Evolutionary conservation across 371 early-diverging fungal genomes (phyloP).

Genomic region (Dichotomocladium elegans): DNA sequence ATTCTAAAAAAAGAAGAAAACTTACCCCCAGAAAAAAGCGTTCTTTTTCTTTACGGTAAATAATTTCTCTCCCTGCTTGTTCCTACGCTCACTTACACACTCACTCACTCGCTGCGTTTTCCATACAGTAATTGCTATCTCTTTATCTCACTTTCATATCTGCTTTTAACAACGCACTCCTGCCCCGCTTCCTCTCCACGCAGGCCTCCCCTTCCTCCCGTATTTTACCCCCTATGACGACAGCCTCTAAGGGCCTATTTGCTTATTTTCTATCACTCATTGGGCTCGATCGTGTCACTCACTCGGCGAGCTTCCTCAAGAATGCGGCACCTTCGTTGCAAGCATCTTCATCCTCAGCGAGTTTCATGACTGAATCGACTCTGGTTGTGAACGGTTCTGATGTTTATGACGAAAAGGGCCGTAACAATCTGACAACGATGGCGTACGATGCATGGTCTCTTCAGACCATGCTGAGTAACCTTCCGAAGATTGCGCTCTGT

Average conservation of each 20-base stretch:
- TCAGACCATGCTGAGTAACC: slow-evolving; percentile 19
- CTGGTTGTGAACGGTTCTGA: slow-evolving; percentile 11
- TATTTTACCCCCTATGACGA: slow-evolving; percentile 1
- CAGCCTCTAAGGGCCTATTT: slow-evolving; percentile 10
- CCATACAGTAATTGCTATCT: not conserved
- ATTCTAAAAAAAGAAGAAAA: slow-evolving; percentile 6
- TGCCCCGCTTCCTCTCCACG: not conserved
- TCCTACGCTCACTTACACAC: no score
- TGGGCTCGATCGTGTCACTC: slow-evolving; percentile 14
- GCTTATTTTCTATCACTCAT: slow-evolving; percentile 12
- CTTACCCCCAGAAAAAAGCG: no score
- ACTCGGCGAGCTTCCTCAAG: not conserved
- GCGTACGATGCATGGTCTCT: slow-evolving; percentile 16
- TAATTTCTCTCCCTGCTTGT: not conserved
- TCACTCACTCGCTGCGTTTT: no score
- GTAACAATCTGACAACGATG: slow-evolving; percentile 1
- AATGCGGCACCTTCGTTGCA: not conserved
- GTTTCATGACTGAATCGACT: slow-evolving; percentile 23
- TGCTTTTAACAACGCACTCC: not conserved
- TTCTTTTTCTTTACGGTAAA: not conserved
- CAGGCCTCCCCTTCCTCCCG: not conserved
- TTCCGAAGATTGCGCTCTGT: slow-evolving; percentile 27
- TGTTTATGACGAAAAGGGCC: slow-evolving; percentile 7
- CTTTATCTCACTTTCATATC: not conserved
- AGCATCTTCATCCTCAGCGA: not conserved